Conservation (phyloP, 2,329 filamentous ascomycete genomes). For the Hyphodiscus sp. region DNA sequence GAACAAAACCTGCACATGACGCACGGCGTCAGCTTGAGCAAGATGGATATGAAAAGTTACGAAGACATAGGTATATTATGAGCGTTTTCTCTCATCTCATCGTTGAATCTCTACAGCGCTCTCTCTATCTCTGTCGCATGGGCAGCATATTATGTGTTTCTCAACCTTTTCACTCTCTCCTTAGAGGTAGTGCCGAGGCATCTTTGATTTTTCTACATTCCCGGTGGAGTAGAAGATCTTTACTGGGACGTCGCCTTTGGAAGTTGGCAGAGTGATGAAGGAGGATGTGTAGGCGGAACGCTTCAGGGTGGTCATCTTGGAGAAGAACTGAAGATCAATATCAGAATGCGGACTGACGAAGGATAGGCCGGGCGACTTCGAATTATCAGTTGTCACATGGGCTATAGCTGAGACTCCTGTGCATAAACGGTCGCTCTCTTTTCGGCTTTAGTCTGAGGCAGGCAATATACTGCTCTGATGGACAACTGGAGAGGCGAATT, state of each 20-base stretch:
- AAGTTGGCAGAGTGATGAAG: background rate
- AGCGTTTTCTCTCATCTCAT: conserved; percentile 22
- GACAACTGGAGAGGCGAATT: too few species aligned
- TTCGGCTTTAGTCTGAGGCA: too few species aligned
- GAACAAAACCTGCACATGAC: too few species aligned
- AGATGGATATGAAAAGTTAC: too few species aligned
- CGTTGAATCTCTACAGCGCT: conserved; percentile 31
- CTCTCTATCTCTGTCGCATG: conserved; percentile 33
- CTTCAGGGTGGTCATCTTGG: background rate
- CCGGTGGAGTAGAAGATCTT: conserved; percentile 26
- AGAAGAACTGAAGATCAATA: background rate
- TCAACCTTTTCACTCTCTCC: conserved; percentile 11
- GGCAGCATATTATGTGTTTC: conserved; percentile 32
- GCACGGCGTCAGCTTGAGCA: too few species aligned
- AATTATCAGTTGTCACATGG: too few species aligned
- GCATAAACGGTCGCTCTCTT: too few species aligned
- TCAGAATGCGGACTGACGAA: background rate
- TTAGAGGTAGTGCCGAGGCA: conserved; percentile 29
- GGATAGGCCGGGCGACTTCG: too few species aligned
- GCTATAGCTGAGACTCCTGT: too few species aligned
- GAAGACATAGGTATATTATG: too few species aligned
- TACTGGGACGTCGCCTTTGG: conserved; percentile 6
- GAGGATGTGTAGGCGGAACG: background rate
- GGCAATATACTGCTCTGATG: too few species aligned
- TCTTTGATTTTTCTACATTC: conserved; percentile 28